Percentiles rank a stretch among this genome's conserved stretches.
Evolutionary conservation across 306 rosid genomes (phyloP).

Genomic region (Acacia crassicarpa): DNA sequence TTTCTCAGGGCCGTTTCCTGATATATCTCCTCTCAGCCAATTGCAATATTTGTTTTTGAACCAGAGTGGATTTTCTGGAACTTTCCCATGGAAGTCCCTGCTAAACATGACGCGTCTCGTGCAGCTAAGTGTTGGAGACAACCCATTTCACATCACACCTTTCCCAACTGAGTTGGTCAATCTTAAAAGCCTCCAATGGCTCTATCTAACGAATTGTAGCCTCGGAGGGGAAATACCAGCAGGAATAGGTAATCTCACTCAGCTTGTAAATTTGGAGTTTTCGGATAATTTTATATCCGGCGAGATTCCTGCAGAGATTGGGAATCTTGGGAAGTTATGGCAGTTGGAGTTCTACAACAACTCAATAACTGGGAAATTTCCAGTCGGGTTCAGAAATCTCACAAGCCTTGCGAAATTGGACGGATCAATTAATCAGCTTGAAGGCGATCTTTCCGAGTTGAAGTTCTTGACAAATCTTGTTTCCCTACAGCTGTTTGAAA

Average conservation of each 20-base stretch:
- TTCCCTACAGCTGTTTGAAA: slow-evolving; percentile 56
- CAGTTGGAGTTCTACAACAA: slow-evolving; percentile 69
- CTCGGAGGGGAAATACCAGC: slow-evolving; percentile 63
- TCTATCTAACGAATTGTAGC: slow-evolving; percentile 65
- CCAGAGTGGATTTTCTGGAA: slow-evolving; percentile 64
- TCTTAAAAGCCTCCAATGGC: slow-evolving; percentile 58
- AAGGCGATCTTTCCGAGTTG: slow-evolving; percentile 69
- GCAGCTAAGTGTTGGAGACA: slow-evolving; percentile 78
- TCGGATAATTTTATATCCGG: slow-evolving; percentile 60
- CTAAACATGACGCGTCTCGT: slow-evolving; percentile 47
- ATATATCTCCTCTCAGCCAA: slow-evolving; percentile 46
- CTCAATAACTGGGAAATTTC: slow-evolving; percentile 59
- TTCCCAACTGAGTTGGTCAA: slow-evolving; percentile 55
- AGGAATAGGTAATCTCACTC: slow-evolving; percentile 63
- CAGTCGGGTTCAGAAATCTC: slow-evolving; percentile 58
- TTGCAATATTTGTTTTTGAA: slow-evolving; percentile 60
- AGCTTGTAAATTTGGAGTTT: slow-evolving; percentile 62
- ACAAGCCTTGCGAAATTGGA: slow-evolving; percentile 52
- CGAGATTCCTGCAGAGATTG: slow-evolving; percentile 64
- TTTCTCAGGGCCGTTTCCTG: slow-evolving; percentile 64
- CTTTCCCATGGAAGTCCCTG: slow-evolving; percentile 77
- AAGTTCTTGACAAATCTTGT: slow-evolving; percentile 45
- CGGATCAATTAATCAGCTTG: slow-evolving; percentile 54
- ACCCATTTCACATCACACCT: slow-evolving; percentile 48
- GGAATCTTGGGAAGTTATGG: slow-evolving; percentile 65